A percentile compares a stretch with the other conserved stretches of the same genome.
Evolutionary conservation across 2,329 filamentous ascomycete genomes (phyloP).

Genomic region (Tolypocladium tundrense): DNA sequence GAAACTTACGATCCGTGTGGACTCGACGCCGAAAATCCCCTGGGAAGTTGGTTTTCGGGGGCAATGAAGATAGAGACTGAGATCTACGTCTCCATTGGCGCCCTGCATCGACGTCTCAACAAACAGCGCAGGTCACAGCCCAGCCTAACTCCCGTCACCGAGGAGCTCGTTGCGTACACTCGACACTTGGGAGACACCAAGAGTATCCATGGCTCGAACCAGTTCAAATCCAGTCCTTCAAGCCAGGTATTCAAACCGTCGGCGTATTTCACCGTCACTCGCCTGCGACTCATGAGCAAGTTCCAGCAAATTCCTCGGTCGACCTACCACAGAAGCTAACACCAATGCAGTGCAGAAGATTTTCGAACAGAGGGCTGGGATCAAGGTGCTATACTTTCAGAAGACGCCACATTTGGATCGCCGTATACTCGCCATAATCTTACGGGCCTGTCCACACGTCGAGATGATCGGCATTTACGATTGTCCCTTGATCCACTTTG

Average conservation of each 20-base stretch:
- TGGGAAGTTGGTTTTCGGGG: constrained; percentile 5
- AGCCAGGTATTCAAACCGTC: constrained; percentile 5
- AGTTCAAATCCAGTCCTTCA: constrained; percentile 5
- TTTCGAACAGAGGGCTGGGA: constrained; percentile 4
- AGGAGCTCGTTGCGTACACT: constrained; percentile 1
- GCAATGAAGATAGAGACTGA: constrained; percentile 7
- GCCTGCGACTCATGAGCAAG: constrained; percentile 13
- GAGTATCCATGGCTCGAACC: constrained; percentile 7
- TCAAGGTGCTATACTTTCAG: constrained; percentile 19
- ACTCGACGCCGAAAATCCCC: neutral
- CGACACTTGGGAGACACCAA: constrained; percentile 1
- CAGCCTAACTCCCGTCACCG: neutral
- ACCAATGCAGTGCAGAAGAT: constrained; percentile 14
- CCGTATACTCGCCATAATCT: constrained; percentile 22
- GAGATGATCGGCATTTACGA: constrained; percentile 25
- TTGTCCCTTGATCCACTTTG: constrained; percentile 25
- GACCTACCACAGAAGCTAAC: constrained; percentile 3
- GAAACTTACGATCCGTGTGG: constrained; percentile 4
- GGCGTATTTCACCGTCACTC: constrained; percentile 4
- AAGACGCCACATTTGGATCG: constrained; percentile 20
- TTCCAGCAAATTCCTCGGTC: neutral
- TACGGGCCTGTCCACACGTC: constrained; percentile 19
- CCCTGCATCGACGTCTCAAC: constrained; percentile 1
- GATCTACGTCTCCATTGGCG: constrained; percentile 5
- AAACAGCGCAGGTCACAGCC: neutral